Base-by-base conservation (phyloP, 139 green algal genomes). In the Nannochloris sp. region DNA sequence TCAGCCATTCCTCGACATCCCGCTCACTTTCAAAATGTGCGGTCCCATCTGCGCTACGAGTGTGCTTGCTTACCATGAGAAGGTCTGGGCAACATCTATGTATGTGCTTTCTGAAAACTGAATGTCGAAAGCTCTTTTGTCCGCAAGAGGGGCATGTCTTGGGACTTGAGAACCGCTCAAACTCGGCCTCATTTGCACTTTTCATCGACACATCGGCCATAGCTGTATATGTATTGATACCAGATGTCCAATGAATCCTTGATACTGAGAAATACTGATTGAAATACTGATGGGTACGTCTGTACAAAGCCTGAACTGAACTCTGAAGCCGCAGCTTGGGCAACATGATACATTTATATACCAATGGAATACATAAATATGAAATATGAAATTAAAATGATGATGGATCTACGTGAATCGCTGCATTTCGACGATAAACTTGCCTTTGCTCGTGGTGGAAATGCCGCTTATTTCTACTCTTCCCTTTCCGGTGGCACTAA, bases 401-500 rank as follows among this genome's bases (percentile, higher is more conserved):
- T 27, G 18, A 15, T 36, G 25, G 18, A 7, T 12, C 78, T 48
- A 90, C 4, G 85, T 50, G 31, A 68, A 84, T 0, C 85, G 76
- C 44, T 82, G 46, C 54, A 95, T 74, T 7, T 76, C 67, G 7
- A 95, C 78, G 4, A 60, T 62, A 51, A 67, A 88, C 36, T 75
- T 76, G 4, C 79, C 83, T 57, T 89, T 91, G 49, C 83, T 83
- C 4, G 85, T 92, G 31, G 34, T 25, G 0, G n/a, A 53, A 4
- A 84, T 72, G 1, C 18, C 37, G 58, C 48, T 60, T 1, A 95
- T 62, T 68, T 92, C 83, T 11, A 89, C n/a, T 18, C 87, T 57
- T 4, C 87, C 87, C 64, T 89, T 94, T 40, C 87, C 85, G 0
- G 55, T 61, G 24, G 62, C 72, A n/a, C 67, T 81, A 25, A 95